Evolutionary conservation across 2,329 filamentous ascomycete genomes (phyloP).

Genomic region (Myotisia sp.): DNA sequence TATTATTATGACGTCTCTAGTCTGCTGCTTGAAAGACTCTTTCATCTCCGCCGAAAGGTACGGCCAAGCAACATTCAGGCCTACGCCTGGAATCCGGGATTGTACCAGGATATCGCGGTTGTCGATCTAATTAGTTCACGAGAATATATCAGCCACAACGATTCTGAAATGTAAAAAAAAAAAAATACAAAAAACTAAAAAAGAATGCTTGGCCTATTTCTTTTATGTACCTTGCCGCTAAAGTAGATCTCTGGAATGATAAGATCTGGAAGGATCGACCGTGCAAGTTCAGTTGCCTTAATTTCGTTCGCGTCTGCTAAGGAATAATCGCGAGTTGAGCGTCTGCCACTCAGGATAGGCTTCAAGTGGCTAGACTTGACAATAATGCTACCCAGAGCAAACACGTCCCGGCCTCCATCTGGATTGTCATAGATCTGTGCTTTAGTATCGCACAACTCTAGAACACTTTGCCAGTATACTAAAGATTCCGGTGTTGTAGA

Average conservation of each 20-base stretch:
- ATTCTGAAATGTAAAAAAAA: too few species aligned
- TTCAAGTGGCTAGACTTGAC: constrained; percentile 22
- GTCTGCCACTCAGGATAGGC: background rate
- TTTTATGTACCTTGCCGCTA: background rate
- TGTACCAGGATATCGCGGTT: constrained; percentile 28
- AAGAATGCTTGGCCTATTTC: too few species aligned
- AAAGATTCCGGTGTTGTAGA: constrained; percentile 18
- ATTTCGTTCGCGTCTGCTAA: background rate
- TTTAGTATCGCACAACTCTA: constrained; percentile 18
- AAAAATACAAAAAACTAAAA: background rate
- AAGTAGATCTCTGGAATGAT: background rate
- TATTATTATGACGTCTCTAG: constrained; percentile 17
- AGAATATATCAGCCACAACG: background rate
- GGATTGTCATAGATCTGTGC: constrained; percentile 20
- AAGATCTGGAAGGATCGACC: constrained; percentile 13
- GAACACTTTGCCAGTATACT: constrained; percentile 24
- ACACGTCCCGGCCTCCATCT: constrained; percentile 21
- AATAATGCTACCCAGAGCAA: constrained; percentile 24
- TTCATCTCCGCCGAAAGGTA: constrained; percentile 24
- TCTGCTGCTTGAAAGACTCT: constrained; percentile 23
- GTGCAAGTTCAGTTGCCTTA: constrained; percentile 20
- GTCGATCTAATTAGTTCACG: constrained; percentile 14
- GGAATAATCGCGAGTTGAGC: background rate
- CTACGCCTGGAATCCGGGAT: constrained; percentile 27
- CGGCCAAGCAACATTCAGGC: constrained; percentile 19